Evolutionary conservation across 2,329 filamentous ascomycete genomes (phyloP).

Genomic region (Magnaporthales sp.): DNA sequence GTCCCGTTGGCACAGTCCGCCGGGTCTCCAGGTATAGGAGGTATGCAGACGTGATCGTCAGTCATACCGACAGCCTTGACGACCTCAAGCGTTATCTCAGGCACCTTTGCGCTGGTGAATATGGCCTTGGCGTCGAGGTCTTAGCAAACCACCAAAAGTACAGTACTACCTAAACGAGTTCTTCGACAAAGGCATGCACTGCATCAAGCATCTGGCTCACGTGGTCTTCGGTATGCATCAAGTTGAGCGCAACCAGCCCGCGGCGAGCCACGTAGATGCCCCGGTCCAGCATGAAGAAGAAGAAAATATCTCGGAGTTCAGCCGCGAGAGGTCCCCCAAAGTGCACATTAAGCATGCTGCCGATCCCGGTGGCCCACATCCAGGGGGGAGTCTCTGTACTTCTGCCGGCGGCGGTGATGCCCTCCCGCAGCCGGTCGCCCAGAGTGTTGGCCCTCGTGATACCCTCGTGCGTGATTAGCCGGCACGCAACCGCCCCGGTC

Average conservation of each 20-base stretch:
- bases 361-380: not conserved
- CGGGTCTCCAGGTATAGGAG: no score
- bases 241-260: not conserved
- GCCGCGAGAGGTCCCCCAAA: not conserved
- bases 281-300: not conserved
- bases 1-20: no score
- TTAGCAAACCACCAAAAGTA: not conserved
- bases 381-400: not conserved
- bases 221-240: not conserved
- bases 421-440: not conserved
- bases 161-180: not conserved
- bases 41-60: no score
- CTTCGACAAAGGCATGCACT: not conserved
- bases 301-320: not conserved
- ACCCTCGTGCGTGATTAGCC: not conserved
- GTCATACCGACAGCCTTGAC: no score
- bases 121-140: not conserved
- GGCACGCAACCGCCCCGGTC: slow-evolving; percentile 35
- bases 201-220: not conserved
- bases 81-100: no score
- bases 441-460: not conserved
- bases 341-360: not conserved
- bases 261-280: not conserved
- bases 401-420: not conserved
- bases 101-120: no score